Base-by-base conservation (phyloP, 2,329 filamentous ascomycete species). In the Beauveria medogensis region DNA sequence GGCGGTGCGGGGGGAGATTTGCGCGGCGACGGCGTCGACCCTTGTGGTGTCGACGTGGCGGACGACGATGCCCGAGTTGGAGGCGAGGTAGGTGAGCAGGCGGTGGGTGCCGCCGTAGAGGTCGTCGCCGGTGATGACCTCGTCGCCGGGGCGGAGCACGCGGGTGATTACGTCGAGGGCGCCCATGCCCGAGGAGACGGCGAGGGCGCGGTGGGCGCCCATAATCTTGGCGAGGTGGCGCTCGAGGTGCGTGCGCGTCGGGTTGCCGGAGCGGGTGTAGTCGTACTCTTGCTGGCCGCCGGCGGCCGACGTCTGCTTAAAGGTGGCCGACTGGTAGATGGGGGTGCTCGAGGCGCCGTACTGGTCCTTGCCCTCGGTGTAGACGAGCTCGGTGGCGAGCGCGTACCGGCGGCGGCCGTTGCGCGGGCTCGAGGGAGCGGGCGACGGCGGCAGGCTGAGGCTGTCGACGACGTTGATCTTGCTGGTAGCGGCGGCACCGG, bases 161-260 rank as follows among this genome's bases (percentile, higher is more conserved):
- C 94, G 88, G 18, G 92, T 95, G 67, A 99, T 97, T 65, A 99
- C 93, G 75, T 99, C 94, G 69, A 97, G 80, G 26, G 94, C 94
- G 58, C 92, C 94, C 94, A 99, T 99, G 62, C 94, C 94, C 1
- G 93, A 97, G 59, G 92, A 92, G 50, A 97, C 93, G 54, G 95
- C 93, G 55, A 99, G 84, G 10, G 91, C 91, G 61, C 95, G 89
- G 69, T 87, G 86, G 51, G 94, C 94, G 68, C 91, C 92, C 95
- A 99, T 99, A 73, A 99, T 96, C 83, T 99, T 99, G 70, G 95
- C 94, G 68, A 99, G 81, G 75, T 99, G 94, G 62, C 93, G 87
- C 79, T 99, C 94, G 64, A 99, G 85, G 71, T 99, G 94, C 40
- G 93, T 96, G 66, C 94, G 86, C 62, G 94, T 99, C 20, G 94